Base-by-base conservation (phyloP, 768 basidiomycete genomes). In the Auriscalpium microsporum region DNA sequence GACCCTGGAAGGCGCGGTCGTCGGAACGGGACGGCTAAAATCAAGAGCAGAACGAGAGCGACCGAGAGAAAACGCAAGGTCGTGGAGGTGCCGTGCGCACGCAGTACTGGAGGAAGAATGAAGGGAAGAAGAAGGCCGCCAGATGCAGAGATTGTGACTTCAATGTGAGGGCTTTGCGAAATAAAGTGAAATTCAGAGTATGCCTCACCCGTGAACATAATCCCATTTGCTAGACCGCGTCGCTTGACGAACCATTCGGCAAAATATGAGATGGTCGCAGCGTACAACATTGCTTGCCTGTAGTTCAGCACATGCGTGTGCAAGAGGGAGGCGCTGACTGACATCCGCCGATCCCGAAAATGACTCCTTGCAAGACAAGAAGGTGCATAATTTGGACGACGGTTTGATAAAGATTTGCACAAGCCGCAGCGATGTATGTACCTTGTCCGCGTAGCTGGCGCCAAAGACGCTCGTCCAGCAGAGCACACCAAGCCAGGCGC, bases 211-310 rank as follows among this genome's bases (percentile, higher is more conserved):
- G 67, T 66, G 50, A 68, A 68, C 28, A 71, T 60, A 28, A 69
- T 64, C 2, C 70, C 69, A 37, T 67, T 68, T 6, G 70, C 70
- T 6, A 67, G 59, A 2, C 69, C 70, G 45, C 70, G 54, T 4
- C 66, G 63, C 3, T 54, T 52, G 19, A 66, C 61, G 52, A 71
- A 71, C 70, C 70, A 71, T 56, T 71, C 70, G 1, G 69, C 58
- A 37, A 71, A 49, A 49, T 63, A 66, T 7, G 63, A 63, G 10
- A 70, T 58, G 48, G 61, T 64, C 0, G 67, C 61, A 8, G 60
- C 44, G 45, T 67, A 71, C 11, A 71, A 42, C 3, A 69, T 35
- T 4, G 60, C 68, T 65, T 45, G 42, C 34, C 10, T 36, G 35
- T 17, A 36, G 34, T 14, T 17, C 14, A 21, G 44, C 37, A 36